Evolutionary conservation across 345 rosid genomes (phyloP).

Genomic region (Eucalyptus cloeziana): DNA sequence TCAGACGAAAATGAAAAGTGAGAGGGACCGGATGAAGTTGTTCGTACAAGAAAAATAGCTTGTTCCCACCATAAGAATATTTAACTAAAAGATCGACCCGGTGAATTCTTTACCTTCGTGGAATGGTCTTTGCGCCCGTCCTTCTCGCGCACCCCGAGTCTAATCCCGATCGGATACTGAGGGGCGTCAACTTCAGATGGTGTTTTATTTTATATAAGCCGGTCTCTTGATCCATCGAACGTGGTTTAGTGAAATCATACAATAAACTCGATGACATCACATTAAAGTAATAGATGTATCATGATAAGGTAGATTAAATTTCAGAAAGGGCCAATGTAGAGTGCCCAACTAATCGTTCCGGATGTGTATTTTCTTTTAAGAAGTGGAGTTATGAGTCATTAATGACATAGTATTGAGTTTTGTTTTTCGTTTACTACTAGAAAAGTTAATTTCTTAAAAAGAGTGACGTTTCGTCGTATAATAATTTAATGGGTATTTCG

Average conservation of each 20-base stretch:
- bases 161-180: not conserved
- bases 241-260: not conserved
- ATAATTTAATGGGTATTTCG: not conserved
- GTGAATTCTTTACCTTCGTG: not conserved
- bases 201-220: not conserved
- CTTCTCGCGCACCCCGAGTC: rapidly evolving
- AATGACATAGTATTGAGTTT: not conserved
- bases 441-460: not conserved
- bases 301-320: not conserved
- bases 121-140: not conserved
- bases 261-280: not conserved
- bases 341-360: rapidly evolving
- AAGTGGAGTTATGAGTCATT: not conserved
- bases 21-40: not conserved
- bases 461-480: not conserved
- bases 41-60: not conserved
- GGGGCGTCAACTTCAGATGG: not conserved
- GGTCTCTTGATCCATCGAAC: not conserved
- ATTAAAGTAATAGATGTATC: not conserved
- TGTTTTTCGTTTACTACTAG: not conserved
- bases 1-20: not conserved
- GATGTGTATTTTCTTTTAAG: not conserved
- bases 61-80: not conserved
- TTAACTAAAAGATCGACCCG: not conserved
- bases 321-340: not conserved